phyloP scores from a whole-genome alignment of 1,284 basidiomycete species.

The Ganoderma meredithae region DNA sequence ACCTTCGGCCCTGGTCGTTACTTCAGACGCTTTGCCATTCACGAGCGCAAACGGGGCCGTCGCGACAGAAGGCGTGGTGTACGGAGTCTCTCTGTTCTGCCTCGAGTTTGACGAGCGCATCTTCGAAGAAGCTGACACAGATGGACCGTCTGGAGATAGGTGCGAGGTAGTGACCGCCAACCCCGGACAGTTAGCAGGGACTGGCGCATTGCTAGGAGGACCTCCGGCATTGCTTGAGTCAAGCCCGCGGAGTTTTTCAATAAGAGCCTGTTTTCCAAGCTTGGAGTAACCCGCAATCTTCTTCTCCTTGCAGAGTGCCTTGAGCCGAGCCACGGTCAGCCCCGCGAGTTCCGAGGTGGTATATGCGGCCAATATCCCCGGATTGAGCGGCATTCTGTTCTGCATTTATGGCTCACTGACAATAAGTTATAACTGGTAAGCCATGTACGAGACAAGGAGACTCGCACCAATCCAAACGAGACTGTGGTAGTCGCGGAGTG shows the following conservation, averaged over 20 bases:
- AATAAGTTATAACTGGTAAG: neutral
- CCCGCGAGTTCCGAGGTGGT: slow-evolving; percentile 40
- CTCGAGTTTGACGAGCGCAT: neutral
- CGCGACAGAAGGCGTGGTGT: neutral
- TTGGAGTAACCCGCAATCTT: slow-evolving; percentile 71
- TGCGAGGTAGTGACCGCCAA: neutral
- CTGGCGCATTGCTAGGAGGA: neutral
- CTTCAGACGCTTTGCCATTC: neutral
- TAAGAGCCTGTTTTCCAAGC: slow-evolving; percentile 62
- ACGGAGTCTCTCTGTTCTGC: neutral
- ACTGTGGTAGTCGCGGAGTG: neutral
- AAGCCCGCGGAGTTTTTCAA: slow-evolving; percentile 52
- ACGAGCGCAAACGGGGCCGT: neutral
- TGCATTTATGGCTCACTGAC: neutral
- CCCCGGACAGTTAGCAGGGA: neutral
- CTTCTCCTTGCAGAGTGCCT: slow-evolving; percentile 69
- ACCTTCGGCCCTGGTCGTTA: neutral
- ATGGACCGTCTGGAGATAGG: neutral
- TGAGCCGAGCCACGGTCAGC: slow-evolving; percentile 67
- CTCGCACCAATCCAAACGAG: neutral
- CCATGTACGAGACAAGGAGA: too few species aligned
- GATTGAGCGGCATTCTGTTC: neutral
- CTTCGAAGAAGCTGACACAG: neutral
- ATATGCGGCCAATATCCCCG: slow-evolving; percentile 8
- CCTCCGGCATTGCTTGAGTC: neutral